A percentile compares a stretch with the other conserved stretches of the same genome.
Conservation (phyloP, 176 grass and related monocot species). For the Phyllostachys edulis region DNA sequence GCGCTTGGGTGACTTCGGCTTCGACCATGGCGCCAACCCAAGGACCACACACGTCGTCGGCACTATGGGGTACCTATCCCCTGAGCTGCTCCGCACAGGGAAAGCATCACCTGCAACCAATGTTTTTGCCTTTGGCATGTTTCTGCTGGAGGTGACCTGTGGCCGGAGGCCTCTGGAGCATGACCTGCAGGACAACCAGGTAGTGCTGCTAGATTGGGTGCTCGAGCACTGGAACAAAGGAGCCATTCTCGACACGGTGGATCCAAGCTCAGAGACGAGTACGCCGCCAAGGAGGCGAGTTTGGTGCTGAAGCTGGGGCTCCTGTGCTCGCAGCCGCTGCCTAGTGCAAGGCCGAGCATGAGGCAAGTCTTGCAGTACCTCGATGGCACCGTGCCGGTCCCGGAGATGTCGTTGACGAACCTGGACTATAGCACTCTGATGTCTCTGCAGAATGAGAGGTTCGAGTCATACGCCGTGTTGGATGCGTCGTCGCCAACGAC, state of each 20-base stretch:
- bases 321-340: constrained; percentile 48
- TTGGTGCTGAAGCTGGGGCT: constrained; percentile 18
- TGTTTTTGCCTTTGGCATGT: constrained; percentile 42
- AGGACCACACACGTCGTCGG: constrained; percentile 49
- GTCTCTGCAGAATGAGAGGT: constrained; percentile 35
- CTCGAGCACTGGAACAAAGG: constrained; percentile 35
- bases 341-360: constrained; percentile 43
- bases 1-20: constrained; percentile 46
- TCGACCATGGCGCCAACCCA: constrained; percentile 38
- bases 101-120: constrained; percentile 49
- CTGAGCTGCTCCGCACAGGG: constrained; percentile 47
- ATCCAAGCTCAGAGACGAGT: constrained; percentile 28
- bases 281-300: constrained; percentile 19
- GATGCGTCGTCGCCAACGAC: neutral
- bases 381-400: neutral
- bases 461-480: constrained; percentile 33
- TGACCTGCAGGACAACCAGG: constrained; percentile 15
- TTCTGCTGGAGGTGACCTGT: constrained; percentile 52
- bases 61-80: constrained; percentile 53
- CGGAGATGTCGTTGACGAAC: constrained; percentile 28
- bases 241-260: constrained; percentile 23
- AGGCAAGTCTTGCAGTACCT: constrained; percentile 44
- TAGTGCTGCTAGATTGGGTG: constrained; percentile 44
- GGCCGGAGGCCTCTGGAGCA: constrained; percentile 43
- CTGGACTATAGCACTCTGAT: constrained; percentile 25